These are phyloP conservation scores for Neostapfia colusana DNA, from an alignment of 176 grass and related monocot genomes.

Conservation along the genomic window DNA sequence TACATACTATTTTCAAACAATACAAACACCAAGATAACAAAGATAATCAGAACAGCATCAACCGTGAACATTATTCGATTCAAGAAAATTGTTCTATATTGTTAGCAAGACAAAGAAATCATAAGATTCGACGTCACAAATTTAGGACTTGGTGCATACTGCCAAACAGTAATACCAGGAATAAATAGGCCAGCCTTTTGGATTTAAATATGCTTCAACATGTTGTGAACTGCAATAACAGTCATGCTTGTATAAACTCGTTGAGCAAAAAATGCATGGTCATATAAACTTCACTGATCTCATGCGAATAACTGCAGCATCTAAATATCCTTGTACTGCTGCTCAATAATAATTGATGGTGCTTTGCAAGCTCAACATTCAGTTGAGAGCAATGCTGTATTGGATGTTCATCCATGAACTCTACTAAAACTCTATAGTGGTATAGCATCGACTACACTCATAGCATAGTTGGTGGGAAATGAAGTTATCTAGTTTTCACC, in stretches of 20 bases:
- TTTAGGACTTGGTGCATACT: conserved; percentile 3
- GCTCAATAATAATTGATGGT: neutral
- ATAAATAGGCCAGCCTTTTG: conserved; percentile 13
- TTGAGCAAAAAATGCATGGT: too few relatives aligned
- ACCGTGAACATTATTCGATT: neutral
- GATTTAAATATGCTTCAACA: conserved; percentile 22
- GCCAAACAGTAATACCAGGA: neutral
- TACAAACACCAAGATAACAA: neutral
- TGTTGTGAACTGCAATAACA: conserved; percentile 5
- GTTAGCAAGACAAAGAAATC: conserved; percentile 10
- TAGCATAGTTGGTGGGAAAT: neutral
- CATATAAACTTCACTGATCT: neutral
- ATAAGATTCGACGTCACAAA: neutral
- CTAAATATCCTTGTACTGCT: conserved; percentile 2
- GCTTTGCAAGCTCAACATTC: neutral
- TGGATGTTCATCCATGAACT: neutral
- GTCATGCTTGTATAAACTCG: too few relatives aligned
- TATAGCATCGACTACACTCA: neutral
- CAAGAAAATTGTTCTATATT: conserved; percentile 6
- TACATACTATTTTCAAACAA: conserved; percentile 18
- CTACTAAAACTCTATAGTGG: conserved; percentile 23
- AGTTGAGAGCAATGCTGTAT: conserved; percentile 8
- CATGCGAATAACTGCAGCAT: conserved; percentile 8
- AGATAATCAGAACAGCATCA: conserved; percentile 20
- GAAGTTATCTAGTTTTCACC: neutral